Evolutionary conservation across 2,329 filamentous ascomycete species (phyloP).

Genomic region (Monosporascus cannonballus): DNA sequence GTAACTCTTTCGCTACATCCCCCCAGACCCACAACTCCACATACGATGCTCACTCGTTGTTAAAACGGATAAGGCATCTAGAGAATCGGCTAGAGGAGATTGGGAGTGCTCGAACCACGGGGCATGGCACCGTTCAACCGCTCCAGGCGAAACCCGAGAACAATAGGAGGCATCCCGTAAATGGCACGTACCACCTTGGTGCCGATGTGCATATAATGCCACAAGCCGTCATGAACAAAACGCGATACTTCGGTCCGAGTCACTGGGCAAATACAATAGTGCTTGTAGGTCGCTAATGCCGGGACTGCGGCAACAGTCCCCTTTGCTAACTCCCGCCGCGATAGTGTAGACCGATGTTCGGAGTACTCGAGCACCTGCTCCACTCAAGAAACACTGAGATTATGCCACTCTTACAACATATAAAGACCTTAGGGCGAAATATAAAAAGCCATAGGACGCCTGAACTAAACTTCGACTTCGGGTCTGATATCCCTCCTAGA

Average conservation of each 20-base stretch:
- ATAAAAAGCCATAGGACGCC: constrained; percentile 36
- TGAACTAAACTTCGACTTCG: constrained; percentile 30
- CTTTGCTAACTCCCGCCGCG: not conserved
- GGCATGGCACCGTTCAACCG: not conserved
- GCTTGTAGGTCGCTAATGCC: constrained; percentile 28
- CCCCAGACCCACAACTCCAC: not conserved
- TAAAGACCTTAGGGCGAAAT: constrained; percentile 34
- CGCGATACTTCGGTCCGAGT: constrained; percentile 40
- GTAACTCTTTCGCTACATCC: not conserved
- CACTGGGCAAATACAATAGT: constrained; percentile 43
- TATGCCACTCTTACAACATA: constrained; percentile 27
- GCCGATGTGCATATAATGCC: constrained; percentile 20
- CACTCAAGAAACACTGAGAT: constrained; percentile 24
- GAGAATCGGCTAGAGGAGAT: not conserved
- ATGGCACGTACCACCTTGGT: constrained; percentile 10
- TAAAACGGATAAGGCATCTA: not conserved
- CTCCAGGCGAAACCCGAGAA: constrained; percentile 1
- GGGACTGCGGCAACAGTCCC: not conserved
- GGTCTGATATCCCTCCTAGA: constrained; percentile 31
- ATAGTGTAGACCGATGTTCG: constrained; percentile 18
- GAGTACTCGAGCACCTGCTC: constrained; percentile 16
- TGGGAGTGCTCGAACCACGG: not conserved
- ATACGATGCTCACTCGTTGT: not conserved
- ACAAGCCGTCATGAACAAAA: constrained; percentile 32
- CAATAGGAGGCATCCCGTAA: not conserved